Percentiles rank a stretch among this genome's conserved stretches.
Evolutionary conservation across 2,329 filamentous ascomycete genomes (phyloP).

Genomic region (Sporothrix globosa): DNA sequence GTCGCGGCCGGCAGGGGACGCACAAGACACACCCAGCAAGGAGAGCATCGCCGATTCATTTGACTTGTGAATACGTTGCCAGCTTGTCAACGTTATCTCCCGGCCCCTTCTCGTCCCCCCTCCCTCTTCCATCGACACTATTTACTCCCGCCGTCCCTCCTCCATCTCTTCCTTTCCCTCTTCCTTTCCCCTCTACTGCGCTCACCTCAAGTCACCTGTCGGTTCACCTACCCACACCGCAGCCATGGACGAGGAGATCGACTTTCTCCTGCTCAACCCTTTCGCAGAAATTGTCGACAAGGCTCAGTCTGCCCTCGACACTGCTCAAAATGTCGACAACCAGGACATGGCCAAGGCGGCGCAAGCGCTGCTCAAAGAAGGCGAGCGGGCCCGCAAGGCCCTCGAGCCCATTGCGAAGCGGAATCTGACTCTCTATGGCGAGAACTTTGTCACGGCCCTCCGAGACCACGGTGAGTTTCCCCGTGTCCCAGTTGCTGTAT

Average conservation of each 20-base stretch:
- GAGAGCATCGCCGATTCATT: background rate
- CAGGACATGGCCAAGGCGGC: constrained; percentile 56
- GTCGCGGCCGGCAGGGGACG: constrained; percentile 20
- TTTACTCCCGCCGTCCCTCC: background rate
- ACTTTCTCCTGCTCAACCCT: constrained; percentile 53
- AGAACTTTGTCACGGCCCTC: constrained; percentile 55
- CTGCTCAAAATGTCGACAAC: constrained; percentile 48
- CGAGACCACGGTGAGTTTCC: constrained; percentile 56
- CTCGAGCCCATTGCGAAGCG: constrained; percentile 57
- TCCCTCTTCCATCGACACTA: background rate
- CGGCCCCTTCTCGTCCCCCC: background rate
- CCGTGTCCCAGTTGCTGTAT: no score
- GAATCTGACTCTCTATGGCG: constrained; percentile 53
- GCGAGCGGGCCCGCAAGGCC: constrained; percentile 48
- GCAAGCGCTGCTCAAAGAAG: constrained; percentile 44
- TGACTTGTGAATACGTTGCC: constrained; percentile 8
- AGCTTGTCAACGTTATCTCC: background rate
- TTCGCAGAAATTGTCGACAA: constrained; percentile 59
- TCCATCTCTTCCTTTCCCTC: background rate
- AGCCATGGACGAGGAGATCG: constrained; percentile 38
- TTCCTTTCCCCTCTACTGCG: background rate
- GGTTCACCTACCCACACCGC: background rate
- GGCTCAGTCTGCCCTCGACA: constrained; percentile 52
- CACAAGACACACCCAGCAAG: background rate
- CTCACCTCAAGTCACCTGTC: background rate